These are phyloP conservation scores for Corylus heterophylla DNA, from an alignment of 306 rosid species.

Conservation along the genomic window DNA sequence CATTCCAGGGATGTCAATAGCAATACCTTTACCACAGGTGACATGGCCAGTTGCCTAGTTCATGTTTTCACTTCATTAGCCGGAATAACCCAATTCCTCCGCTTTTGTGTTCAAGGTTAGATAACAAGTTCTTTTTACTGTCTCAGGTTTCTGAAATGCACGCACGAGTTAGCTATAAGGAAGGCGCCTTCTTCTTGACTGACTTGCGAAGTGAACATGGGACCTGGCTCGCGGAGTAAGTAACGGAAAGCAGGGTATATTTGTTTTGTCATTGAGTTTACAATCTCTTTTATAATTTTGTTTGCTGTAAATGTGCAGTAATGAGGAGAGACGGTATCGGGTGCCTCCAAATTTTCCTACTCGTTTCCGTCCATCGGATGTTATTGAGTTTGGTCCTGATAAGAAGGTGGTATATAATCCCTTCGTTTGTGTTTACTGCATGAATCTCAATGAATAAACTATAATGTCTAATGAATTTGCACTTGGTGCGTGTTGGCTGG, in stretches of 20 bases:
- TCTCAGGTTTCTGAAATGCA: conserved; percentile 73
- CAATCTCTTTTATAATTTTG: not conserved
- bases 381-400: conserved; percentile 75
- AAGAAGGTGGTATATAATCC: conserved; percentile 50
- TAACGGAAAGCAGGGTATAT: conserved; percentile 9
- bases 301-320: conserved; percentile 44
- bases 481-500: not conserved
- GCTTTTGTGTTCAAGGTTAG: conserved; percentile 8
- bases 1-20: conserved; percentile 44
- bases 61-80: not conserved
- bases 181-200: conserved; percentile 77
- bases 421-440: not conserved
- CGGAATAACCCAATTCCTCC: not conserved
- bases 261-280: not conserved
- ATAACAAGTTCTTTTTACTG: conserved; percentile 12
- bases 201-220: conserved; percentile 76
- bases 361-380: conserved; percentile 66
- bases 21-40: conserved; percentile 69
- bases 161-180: conserved; percentile 64
- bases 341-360: conserved; percentile 58
- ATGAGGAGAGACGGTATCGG: conserved; percentile 63
- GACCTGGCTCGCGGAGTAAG: conserved; percentile 89
- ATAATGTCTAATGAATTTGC: not conserved
- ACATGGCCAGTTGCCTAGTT: not conserved
- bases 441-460: not conserved